Conservation (phyloP, 768 basidiomycete genomes). For the Boletus rubropictus region DNA sequence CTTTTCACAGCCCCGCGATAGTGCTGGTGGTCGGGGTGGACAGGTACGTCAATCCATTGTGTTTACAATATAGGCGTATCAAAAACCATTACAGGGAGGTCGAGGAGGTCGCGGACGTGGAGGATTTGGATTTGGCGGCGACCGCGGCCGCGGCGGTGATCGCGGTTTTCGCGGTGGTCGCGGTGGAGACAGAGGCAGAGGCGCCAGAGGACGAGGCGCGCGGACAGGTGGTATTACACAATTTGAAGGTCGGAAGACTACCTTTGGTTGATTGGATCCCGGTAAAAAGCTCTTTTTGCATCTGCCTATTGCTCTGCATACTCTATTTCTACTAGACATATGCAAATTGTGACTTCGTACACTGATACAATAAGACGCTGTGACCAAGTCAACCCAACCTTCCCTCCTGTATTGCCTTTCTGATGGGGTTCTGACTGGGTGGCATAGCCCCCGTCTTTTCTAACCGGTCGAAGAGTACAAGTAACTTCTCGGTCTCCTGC, state of each 20-base stretch:
- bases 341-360: background rate
- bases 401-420: slow-evolving; percentile 52
- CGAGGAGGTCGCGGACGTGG: slow-evolving; percentile 32
- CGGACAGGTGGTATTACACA: slow-evolving; percentile 50
- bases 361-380: background rate
- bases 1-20: slow-evolving; percentile 77
- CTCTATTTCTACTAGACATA: background rate
- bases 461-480: slow-evolving; percentile 85
- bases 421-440: slow-evolving; percentile 62
- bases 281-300: background rate
- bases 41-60: slow-evolving; percentile 32
- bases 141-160: slow-evolving; percentile 34
- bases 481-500: slow-evolving; percentile 84
- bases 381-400: slow-evolving; percentile 6
- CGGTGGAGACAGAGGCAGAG: slow-evolving; percentile 33
- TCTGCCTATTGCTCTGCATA: background rate
- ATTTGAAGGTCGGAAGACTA: slow-evolving; percentile 49
- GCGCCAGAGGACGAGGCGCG: slow-evolving; percentile 36
- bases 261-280: slow-evolving; percentile 31
- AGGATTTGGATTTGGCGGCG: slow-evolving; percentile 21
- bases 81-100: slow-evolving; percentile 21
- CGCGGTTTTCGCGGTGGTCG: slow-evolving; percentile 40
- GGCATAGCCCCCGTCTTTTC: slow-evolving; percentile 69
- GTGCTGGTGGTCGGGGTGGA: slow-evolving; percentile 48
- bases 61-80: background rate